A percentile compares a stretch with the other conserved stretches of the same genome.
Evolutionary conservation across 2,329 filamentous ascomycete genomes (phyloP).

Genomic region (Elsinoe arachidis): DNA sequence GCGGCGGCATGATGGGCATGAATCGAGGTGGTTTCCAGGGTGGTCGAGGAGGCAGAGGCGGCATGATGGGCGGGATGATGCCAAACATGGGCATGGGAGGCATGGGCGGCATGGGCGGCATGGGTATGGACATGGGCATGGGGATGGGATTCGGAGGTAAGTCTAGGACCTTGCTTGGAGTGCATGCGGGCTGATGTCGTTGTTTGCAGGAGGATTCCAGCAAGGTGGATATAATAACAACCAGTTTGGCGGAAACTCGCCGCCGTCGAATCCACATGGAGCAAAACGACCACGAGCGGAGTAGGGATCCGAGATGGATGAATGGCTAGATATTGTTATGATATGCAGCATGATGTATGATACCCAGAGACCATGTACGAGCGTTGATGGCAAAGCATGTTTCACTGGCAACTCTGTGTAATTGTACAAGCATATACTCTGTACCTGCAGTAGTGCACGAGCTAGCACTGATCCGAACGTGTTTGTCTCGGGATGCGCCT

Average conservation of each 20-base stretch:
- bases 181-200: slow-evolving; percentile 27
- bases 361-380: not conserved
- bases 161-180: not conserved
- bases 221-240: slow-evolving; percentile 63
- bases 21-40: slow-evolving; percentile 10
- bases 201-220: slow-evolving; percentile 56
- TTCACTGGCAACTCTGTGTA: slow-evolving; percentile 1
- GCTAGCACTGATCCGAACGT: not conserved
- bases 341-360: slow-evolving; percentile 10
- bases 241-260: slow-evolving; percentile 49
- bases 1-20: slow-evolving; percentile 16
- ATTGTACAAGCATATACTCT: not conserved
- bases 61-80: slow-evolving; percentile 40
- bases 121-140: slow-evolving; percentile 39
- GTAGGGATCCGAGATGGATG: not conserved
- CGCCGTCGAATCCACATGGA: slow-evolving; percentile 16
- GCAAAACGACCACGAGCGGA: slow-evolving; percentile 17
- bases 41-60: slow-evolving; percentile 38
- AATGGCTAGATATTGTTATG: not conserved
- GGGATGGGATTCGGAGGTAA: slow-evolving; percentile 36
- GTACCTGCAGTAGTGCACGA: slow-evolving; percentile 6
- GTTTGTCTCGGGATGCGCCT: slow-evolving; percentile 5
- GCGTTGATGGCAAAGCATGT: not conserved
- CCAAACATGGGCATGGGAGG: slow-evolving; percentile 28
- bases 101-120: slow-evolving; percentile 29